Conservation (phyloP, 2,329 filamentous ascomycete species). For the Botryotinia convoluta region DNA sequence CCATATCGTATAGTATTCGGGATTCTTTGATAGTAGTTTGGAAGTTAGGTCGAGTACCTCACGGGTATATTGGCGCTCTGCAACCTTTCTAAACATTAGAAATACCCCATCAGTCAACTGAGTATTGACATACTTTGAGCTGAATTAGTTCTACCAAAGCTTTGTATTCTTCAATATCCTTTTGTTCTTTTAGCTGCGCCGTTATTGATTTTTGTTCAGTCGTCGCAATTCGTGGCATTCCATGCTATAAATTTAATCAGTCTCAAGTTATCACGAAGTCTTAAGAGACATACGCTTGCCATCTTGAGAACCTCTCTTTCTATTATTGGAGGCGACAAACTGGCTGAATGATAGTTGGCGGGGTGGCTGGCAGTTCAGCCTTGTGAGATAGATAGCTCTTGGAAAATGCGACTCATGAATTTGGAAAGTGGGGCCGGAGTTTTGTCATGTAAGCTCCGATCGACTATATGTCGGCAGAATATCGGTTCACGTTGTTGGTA, state of each 20-base stretch:
- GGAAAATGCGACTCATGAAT: constrained; percentile 24
- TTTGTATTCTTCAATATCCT: constrained; percentile 74
- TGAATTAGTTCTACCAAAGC: constrained; percentile 66
- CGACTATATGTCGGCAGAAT: background rate
- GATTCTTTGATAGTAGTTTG: constrained; percentile 72
- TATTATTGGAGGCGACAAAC: background rate
- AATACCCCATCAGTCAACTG: constrained; percentile 25
- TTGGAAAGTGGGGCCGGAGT: constrained; percentile 21
- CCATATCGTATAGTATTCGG: constrained; percentile 90
- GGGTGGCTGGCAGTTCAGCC: background rate
- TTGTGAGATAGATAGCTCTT: constrained; percentile 1
- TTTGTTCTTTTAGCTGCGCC: constrained; percentile 66
- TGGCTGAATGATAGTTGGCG: background rate
- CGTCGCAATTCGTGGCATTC: constrained; percentile 67
- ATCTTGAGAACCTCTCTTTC: constrained; percentile 29
- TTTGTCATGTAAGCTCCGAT: constrained; percentile 22
- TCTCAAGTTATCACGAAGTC: constrained; percentile 15
- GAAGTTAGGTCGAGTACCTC: constrained; percentile 66
- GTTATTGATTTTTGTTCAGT: constrained; percentile 62
- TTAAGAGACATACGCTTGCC: constrained; percentile 39
- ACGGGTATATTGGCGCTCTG: constrained; percentile 39
- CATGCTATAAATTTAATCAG: constrained; percentile 62
- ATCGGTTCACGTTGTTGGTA: background rate
- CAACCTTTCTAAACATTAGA: constrained; percentile 28
- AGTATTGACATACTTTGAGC: constrained; percentile 51